Evolutionary conservation across 306 rosid genomes (phyloP).

Genomic region (Vigna radiata): DNA sequence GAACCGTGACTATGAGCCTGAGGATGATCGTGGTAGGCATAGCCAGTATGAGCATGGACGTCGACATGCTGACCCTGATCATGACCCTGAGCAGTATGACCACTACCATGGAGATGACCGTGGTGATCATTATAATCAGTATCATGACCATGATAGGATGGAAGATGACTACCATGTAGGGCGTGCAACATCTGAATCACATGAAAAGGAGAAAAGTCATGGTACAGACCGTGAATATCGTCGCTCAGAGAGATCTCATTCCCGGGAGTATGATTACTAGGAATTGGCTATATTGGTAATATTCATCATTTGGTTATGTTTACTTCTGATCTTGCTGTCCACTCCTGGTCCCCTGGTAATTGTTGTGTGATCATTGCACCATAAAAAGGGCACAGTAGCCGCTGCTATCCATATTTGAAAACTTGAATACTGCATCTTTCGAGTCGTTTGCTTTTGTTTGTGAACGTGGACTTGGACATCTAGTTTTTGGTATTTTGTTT

Average conservation of each 20-base stretch:
- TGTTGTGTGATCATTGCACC: slow-evolving; percentile 28
- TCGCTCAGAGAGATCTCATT: slow-evolving; percentile 74
- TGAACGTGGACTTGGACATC: slow-evolving; percentile 35
- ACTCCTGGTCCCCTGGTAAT: slow-evolving; percentile 12
- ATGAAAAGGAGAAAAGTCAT: slow-evolving; percentile 69
- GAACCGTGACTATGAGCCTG: slow-evolving; percentile 68
- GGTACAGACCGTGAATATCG: slow-evolving; percentile 69
- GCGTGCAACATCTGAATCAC: slow-evolving; percentile 65
- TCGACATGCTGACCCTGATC: slow-evolving; percentile 69
- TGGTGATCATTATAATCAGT: slow-evolving; percentile 66
- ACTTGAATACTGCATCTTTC: slow-evolving; percentile 29
- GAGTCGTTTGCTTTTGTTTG: background rate
- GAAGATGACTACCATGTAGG: slow-evolving; percentile 74
- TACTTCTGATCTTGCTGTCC: slow-evolving; percentile 17
- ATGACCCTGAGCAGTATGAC: slow-evolving; percentile 68
- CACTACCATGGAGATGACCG: slow-evolving; percentile 60
- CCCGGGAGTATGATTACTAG: slow-evolving; percentile 75
- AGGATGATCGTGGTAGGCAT: slow-evolving; percentile 76
- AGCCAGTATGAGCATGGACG: slow-evolving; percentile 73
- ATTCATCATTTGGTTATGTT: slow-evolving; percentile 26
- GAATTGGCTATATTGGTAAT: slow-evolving; percentile 46
- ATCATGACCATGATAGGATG: slow-evolving; percentile 66
- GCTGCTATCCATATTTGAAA: slow-evolving; percentile 39
- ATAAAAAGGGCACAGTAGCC: slow-evolving; percentile 18
- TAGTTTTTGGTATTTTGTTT: slow-evolving; percentile 5